Percentiles rank a stretch among this genome's conserved stretches.
phyloP scores from a whole-genome alignment of 2,329 filamentous ascomycete species.

The Colletotrichum plurivorum region DNA sequence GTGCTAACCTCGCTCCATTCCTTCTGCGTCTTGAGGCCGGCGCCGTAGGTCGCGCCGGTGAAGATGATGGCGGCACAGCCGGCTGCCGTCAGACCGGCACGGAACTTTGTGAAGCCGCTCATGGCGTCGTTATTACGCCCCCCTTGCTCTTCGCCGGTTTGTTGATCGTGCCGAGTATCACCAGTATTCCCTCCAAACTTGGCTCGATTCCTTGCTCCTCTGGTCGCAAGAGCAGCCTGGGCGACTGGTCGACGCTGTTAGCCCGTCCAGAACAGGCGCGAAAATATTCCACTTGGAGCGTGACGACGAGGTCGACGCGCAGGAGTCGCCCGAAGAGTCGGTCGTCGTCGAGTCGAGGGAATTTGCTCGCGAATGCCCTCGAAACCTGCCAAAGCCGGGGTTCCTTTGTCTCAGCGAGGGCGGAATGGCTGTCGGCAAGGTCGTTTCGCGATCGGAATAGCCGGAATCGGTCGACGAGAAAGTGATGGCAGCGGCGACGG shows the following conservation, averaged over 20 bases:
- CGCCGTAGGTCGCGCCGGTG: constrained; percentile 64
- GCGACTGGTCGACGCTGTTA: neutral
- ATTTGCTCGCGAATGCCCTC: constrained; percentile 22
- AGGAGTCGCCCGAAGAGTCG: constrained; percentile 15
- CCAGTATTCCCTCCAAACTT: constrained; percentile 48
- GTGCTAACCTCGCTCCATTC: constrained; percentile 59
- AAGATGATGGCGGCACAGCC: constrained; percentile 62
- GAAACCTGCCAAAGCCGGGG: constrained; percentile 3
- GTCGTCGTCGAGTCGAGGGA: constrained; percentile 35
- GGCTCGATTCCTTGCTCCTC: constrained; percentile 42
- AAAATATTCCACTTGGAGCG: constrained; percentile 14
- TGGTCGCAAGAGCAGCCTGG: constrained; percentile 43
- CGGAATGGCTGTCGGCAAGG: neutral
- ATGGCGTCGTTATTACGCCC: constrained; percentile 38
- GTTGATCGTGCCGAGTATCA: constrained; percentile 29
- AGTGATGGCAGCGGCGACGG: no score
- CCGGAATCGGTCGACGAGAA: neutral
- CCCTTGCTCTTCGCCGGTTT: neutral
- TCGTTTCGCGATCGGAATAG: constrained; percentile 5
- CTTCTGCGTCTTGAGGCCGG: constrained; percentile 63
- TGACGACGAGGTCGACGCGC: constrained; percentile 19
- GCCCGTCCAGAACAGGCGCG: neutral
- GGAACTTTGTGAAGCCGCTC: constrained; percentile 43
- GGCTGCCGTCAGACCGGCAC: constrained; percentile 51
- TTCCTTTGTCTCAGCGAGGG: constrained; percentile 5